Base-by-base conservation (phyloP, 495 filamentous ascomycete species). In the Penicillium ucsense region DNA sequence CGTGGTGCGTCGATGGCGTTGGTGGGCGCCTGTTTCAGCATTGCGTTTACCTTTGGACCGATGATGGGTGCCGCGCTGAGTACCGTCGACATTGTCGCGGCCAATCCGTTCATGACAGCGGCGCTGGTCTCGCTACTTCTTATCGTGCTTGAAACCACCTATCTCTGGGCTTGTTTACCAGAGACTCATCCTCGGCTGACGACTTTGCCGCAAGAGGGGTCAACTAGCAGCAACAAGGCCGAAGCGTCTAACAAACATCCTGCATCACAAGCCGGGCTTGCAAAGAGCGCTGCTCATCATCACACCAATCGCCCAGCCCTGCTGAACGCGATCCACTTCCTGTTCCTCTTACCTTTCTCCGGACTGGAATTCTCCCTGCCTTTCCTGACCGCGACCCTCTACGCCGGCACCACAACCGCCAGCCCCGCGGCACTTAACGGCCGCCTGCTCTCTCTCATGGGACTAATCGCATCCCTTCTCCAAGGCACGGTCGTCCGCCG, bases 41-140 rank as follows among this genome's bases (percentile, higher is more conserved):
- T 99, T 54, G 90, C 92, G 8, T 99, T 99, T 61, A 97, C 94
- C 1, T 94, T 92, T 57, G 92, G 92, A 0, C 92, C 92, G 0
- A 86, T 89, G 30, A 73, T 99, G 44, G 92, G 92, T 35, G 92
- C 94, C 1, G 88, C 77, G 50, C 70, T 99, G 28, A 81, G 83
- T 46, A 78, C 79, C 12, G 75, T 92, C 43, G 77, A 78, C 38
- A 83, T 79, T 4, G 82, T 96, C 4, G 80, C 82, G 3, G 83
- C 83, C 36, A 99, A 99, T 60, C 92, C 92, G 0, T 99, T 96
- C 61, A 89, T 88, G 4, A 86, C 86, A 0, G 88, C 94, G 3
- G 92, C 92, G 3, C 81, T 82, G 4, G 86, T 97, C 30, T 89
- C 85, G 9, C 71, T 99, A 9, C 75, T 77, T 31, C 68, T 99